Percentiles rank a stretch among this genome's conserved stretches.
These are phyloP conservation scores for Plenodomus lindquistii DNA, from an alignment of 2,329 filamentous ascomycete genomes.

Conservation along the genomic window DNA sequence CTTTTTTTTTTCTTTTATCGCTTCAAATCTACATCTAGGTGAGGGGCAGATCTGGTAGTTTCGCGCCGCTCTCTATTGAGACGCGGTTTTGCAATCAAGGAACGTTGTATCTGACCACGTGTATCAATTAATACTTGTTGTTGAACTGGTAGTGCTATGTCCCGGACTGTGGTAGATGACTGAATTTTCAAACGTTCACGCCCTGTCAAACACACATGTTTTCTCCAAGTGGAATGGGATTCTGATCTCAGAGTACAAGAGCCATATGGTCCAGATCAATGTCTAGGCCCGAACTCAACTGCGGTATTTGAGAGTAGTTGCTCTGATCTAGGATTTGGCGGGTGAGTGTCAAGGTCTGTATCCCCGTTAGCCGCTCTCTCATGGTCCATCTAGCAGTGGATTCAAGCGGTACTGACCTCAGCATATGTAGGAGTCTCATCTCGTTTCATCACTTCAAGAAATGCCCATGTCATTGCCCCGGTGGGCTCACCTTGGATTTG, in stretches of 20 bases:
- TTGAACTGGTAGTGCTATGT: too few species aligned
- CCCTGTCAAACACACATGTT: too few species aligned
- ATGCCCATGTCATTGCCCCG: constrained; percentile 55
- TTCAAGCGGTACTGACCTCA: constrained; percentile 35
- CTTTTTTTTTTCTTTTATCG: constrained; percentile 7
- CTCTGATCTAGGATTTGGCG: constrained; percentile 43
- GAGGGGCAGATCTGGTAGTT: too few species aligned
- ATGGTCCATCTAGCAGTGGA: background rate
- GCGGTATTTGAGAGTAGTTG: constrained; percentile 51
- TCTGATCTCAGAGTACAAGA: constrained; percentile 35
- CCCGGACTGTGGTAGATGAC: too few species aligned
- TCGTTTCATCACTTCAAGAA: constrained; percentile 50
- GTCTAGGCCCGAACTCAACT: constrained; percentile 48
- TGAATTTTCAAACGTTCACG: too few species aligned
- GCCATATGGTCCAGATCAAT: constrained; percentile 46
- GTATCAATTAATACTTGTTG: too few species aligned
- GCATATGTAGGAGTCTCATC: constrained; percentile 45
- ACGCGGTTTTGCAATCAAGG: too few species aligned
- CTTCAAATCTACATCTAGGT: background rate
- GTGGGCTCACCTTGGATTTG: constrained; percentile 49
- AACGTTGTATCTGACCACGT: too few species aligned
- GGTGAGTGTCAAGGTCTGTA: constrained; percentile 45
- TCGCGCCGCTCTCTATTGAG: too few species aligned
- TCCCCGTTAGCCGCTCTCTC: background rate
- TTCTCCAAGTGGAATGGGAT: too few species aligned